phyloP scores from a whole-genome alignment of 768 basidiomycete species.

The Gautieria morchelliformis region DNA sequence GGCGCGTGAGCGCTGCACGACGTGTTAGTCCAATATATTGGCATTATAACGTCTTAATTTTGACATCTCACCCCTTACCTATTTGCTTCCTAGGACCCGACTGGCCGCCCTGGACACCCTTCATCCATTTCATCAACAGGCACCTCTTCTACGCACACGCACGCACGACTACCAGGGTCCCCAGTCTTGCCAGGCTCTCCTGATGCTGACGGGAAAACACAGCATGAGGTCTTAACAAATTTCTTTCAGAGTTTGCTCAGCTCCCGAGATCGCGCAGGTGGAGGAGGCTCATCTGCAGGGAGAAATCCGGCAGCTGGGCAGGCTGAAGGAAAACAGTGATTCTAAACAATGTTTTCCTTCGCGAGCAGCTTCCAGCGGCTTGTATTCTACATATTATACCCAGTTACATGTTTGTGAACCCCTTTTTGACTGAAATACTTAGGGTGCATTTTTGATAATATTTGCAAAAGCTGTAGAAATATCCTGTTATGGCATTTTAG shows the following conservation, averaged over 20 bases:
- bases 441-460: too few species aligned
- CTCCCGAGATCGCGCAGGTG: slow-evolving; percentile 44
- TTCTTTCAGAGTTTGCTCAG: slow-evolving; percentile 80
- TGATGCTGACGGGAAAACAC: slow-evolving; percentile 47
- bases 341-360: neutral
- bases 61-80: neutral
- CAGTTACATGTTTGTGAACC: too few species aligned
- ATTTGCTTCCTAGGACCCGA: slow-evolving; percentile 2
- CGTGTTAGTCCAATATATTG: neutral
- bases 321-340: neutral
- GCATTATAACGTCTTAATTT: neutral
- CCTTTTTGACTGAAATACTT: too few species aligned
- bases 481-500: too few species aligned
- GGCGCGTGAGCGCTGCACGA: neutral
- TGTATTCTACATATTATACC: too few species aligned
- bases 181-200: slow-evolving; percentile 15
- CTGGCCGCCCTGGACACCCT: slow-evolving; percentile 1
- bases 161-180: slow-evolving; percentile 5
- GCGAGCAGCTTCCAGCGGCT: too few species aligned
- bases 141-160: slow-evolving; percentile 1
- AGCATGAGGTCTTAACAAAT: slow-evolving; percentile 77
- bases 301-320: neutral
- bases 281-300: slow-evolving; percentile 22
- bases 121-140: slow-evolving; percentile 4
- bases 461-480: too few species aligned